Conservation (phyloP, 106 monocot genomes). For the Posidonia australis region DNA sequence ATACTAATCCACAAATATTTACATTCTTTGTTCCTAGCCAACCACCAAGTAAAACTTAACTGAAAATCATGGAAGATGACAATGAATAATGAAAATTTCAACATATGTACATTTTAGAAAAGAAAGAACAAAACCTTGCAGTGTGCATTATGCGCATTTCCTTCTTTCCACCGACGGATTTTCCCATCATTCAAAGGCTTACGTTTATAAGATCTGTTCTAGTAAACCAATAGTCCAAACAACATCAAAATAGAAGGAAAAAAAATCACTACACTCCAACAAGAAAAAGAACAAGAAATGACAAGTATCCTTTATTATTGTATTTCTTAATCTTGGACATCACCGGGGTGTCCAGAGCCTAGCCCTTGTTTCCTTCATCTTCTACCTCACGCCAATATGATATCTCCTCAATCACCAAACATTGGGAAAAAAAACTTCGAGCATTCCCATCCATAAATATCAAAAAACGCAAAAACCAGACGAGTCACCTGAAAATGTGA, state of each 20-base stretch:
- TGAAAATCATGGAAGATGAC: no score
- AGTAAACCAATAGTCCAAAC: not conserved
- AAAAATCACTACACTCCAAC: not conserved
- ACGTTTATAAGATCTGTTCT: conserved; percentile 8
- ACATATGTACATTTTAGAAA: not conserved
- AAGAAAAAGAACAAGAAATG: not conserved
- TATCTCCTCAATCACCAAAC: not conserved
- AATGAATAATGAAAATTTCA: not conserved
- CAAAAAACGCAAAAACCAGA: not conserved
- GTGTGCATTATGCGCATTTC: conserved; percentile 9
- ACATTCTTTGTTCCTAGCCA: no score
- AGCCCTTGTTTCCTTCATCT: conserved; percentile 1
- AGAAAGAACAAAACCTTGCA: conserved; percentile 2
- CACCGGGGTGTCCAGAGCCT: conserved; percentile 8
- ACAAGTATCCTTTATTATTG: conserved; percentile 13
- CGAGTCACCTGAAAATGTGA: conserved; percentile 2
- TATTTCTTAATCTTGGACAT: conserved; percentile 8
- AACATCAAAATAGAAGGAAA: not conserved
- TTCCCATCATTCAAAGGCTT: conserved; percentile 8
- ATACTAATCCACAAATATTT: no score
- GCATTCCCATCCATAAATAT: not conserved
- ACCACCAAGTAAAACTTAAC: no score
- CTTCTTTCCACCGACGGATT: conserved; percentile 13
- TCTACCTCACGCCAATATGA: not conserved
- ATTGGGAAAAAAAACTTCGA: not conserved